Evolutionary conservation across 371 early-diverging fungal genomes (phyloP), one percentile per base, ranked within the genome.

Genomic region (Mucor mucedo): DNA sequence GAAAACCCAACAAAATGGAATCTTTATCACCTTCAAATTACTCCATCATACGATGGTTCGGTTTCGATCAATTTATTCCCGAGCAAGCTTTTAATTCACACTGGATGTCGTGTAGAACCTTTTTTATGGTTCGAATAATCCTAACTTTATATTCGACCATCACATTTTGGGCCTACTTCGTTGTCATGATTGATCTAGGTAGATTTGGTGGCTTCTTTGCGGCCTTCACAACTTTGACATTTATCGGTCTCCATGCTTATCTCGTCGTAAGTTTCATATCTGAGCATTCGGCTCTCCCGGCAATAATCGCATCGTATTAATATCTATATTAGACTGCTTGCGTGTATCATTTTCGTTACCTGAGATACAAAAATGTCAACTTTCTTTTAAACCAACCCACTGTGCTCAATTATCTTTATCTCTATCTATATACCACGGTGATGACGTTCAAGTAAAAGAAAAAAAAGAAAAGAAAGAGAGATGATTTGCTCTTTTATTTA

Each of bases 41-140:
- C 54, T 63, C 63, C 1, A 27, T 81, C 9, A 59, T 81, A 40
- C 65, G 75, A 29, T 81, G 78, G 78, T 71, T 82, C 61, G 65
- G 71, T 3, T 60, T 87, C 38, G 81, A 84, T 62, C 74, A 70
- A 40, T 83, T 87, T 44, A 76, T 73, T 8, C 82, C 87, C 13
- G 84, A 84, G 59, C 60, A 73, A 53, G 80, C 82, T 27, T 81
- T 85, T 7, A 84, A 84, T 5, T 85, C 87, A 3, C 68, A 84
- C 59, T 75, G 79, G 69, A 75, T 85, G 16, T 77, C 82, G 9
- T 66, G 80, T 4, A 65, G 70, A 30, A 68, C 71, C 1, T 66
- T 87, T 48, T 73, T 83, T 9, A 30, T 66, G 29, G 70, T 85
- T 55, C 82, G 85, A n/a, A 66, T 78, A 0, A 35, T 73, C 1